Base-by-base conservation (phyloP, 352 stramenopile genomes). In the Phytophthora fragariae region DNA sequence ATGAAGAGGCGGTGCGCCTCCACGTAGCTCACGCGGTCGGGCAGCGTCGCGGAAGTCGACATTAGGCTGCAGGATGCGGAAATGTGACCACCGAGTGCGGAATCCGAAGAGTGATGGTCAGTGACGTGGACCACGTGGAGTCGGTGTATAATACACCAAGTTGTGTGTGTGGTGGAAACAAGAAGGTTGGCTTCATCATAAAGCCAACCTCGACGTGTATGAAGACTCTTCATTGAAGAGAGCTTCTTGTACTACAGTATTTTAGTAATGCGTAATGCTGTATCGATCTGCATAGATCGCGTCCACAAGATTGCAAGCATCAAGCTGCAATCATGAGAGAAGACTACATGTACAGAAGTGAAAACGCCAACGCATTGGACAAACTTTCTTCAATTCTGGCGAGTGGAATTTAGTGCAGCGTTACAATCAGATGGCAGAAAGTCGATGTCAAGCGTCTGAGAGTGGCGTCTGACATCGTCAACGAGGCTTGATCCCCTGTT, bases 1-100 rank as follows among this genome's bases (percentile, higher is more conserved):
- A 74, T 50, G 59, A 81, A 81, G 66, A 63, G 70, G 15, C 56
- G 50, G 35, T 81, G 63, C 41, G 70, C 75, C 31, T 79, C 75
- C 14, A 76, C 62, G 75, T 73, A 81, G 55, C 66, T 79, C 49
- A 79, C 71, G 27, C 66, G 62, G 49, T 81, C 70, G 10, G 75
- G 62, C 44, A 50, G 44, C 44, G 44, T 12, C 37, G 37, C 17
- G 44, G 44, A 50, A 24, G 44, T 21, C 44, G 44, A 21, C 44
- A 15, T 5, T 15, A 46, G 14, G 12, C 12, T 44, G 9, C 37
- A 44, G 2, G 37, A 46, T 46, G 37, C 37, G 37, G 37, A 46
- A 17, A 46, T 17, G 37, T 46, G 37, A 46, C 37, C 37, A 46
- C 37, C 12, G 37, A 46, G 37, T 46, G 37, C 12, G 37, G 37